A percentile compares a stretch with the other conserved stretches of the same genome.
Evolutionary conservation across 345 rosid genomes (phyloP).

Genomic region (Nasturtium officinale): DNA sequence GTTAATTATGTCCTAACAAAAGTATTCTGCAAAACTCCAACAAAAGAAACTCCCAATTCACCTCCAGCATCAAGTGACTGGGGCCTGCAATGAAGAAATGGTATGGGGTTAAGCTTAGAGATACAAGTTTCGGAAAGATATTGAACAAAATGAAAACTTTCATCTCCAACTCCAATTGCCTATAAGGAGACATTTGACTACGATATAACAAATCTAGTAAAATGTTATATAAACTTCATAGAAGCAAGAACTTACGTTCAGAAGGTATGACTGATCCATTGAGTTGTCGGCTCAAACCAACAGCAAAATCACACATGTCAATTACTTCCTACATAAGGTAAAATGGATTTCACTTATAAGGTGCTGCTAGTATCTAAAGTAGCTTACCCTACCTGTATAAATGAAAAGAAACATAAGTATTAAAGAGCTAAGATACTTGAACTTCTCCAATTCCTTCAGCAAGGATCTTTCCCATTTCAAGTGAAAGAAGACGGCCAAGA

Average conservation of each 20-base stretch:
- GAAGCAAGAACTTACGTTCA: slow-evolving; percentile 71
- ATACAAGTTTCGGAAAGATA: background rate
- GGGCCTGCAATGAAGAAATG: slow-evolving; percentile 69
- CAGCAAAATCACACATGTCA: slow-evolving; percentile 98
- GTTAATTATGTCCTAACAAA: slow-evolving; percentile 21
- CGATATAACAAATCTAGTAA: background rate
- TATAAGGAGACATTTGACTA: slow-evolving; percentile 11
- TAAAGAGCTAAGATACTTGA: slow-evolving; percentile 55
- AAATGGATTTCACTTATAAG: background rate
- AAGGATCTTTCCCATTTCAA: slow-evolving; percentile 97
- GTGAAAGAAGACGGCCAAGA: slow-evolving; percentile 87
- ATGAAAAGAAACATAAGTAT: background rate
- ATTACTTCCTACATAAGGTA: slow-evolving; percentile 89
- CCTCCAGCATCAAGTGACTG: slow-evolving; percentile 97
- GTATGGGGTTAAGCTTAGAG: slow-evolving; percentile 30
- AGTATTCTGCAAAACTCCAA: slow-evolving; percentile 3
- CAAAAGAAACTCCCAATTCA: slow-evolving; percentile 38
- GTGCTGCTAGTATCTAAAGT: background rate
- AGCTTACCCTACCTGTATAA: background rate
- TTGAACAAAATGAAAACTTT: background rate
- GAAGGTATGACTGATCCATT: slow-evolving; percentile 94
- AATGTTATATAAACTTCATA: background rate
- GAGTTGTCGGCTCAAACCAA: slow-evolving; percentile 93
- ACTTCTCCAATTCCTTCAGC: slow-evolving; percentile 99
- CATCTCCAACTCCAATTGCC: background rate